Evolutionary conservation across 345 rosid genomes (phyloP).

Genomic region (Sisymbrium altissimum): DNA sequence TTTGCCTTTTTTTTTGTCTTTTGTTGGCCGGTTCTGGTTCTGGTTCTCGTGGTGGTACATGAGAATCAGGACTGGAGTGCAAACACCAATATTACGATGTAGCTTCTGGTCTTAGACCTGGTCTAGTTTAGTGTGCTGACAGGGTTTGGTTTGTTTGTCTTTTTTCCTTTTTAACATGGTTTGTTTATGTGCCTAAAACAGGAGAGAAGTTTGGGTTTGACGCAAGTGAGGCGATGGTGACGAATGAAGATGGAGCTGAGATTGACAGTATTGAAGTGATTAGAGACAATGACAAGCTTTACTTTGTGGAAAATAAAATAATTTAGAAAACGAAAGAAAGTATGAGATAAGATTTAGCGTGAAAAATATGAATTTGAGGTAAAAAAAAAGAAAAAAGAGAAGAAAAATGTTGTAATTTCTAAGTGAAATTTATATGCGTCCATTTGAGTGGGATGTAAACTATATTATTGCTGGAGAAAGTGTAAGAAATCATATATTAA

Average conservation of each 20-base stretch:
- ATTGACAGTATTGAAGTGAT: constrained; percentile 78
- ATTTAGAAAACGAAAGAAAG: neutral
- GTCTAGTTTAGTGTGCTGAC: neutral
- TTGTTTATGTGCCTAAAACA: constrained; percentile 24
- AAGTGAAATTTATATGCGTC: neutral
- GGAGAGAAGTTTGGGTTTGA: constrained; percentile 72
- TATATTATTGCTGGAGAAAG: neutral
- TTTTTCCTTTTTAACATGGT: neutral
- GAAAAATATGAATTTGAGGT: neutral
- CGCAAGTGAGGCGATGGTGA: constrained; percentile 48
- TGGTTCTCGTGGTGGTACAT: neutral
- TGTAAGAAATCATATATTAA: neutral
- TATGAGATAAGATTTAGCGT: neutral
- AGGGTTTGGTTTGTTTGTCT: neutral
- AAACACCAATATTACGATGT: neutral
- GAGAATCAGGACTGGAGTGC: neutral
- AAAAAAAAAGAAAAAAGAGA: neutral
- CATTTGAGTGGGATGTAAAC: constrained; percentile 8
- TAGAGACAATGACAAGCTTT: constrained; percentile 82
- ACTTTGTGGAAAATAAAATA: constrained; percentile 44
- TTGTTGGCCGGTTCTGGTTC: neutral
- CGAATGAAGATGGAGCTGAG: constrained; percentile 75
- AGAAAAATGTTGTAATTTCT: neutral
- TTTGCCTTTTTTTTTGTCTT: neutral
- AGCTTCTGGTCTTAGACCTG: neutral